A percentile compares a stretch with the other conserved stretches of the same genome.
Conservation (phyloP, 257 asterid species). For the Verbascum thapsus region DNA sequence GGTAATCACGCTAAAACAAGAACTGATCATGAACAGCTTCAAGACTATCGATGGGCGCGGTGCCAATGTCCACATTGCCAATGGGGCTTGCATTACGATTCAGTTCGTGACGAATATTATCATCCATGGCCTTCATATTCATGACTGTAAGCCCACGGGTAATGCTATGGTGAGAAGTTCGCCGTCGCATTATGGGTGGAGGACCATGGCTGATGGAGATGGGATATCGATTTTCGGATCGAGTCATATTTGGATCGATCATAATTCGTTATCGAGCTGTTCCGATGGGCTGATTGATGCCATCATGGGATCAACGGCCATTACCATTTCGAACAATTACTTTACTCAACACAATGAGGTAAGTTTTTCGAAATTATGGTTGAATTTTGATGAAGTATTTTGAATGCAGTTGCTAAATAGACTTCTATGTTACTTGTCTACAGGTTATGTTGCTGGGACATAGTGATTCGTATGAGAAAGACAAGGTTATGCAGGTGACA, state of each 20-base stretch:
- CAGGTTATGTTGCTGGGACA: conserved; percentile 57
- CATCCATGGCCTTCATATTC: conserved; percentile 52
- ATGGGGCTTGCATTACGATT: conserved; percentile 49
- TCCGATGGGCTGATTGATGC: conserved; percentile 52
- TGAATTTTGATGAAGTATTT: not conserved
- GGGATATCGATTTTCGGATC: conserved; percentile 47
- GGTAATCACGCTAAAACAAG: conserved; percentile 50
- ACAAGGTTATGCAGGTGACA: conserved; percentile 53
- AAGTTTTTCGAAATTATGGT: not conserved
- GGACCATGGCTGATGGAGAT: conserved; percentile 52
- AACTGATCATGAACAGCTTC: conserved; percentile 52
- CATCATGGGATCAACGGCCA: conserved; percentile 55
- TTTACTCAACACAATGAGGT: conserved; percentile 55
- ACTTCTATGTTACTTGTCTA: too few species aligned
- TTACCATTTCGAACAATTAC: conserved; percentile 55
- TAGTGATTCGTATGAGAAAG: conserved; percentile 41
- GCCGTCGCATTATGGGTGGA: conserved; percentile 42
- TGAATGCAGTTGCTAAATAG: not conserved
- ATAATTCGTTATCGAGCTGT: conserved; percentile 50
- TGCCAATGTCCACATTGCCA: conserved; percentile 49
- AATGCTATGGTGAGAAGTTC: conserved; percentile 54
- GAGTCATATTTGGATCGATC: conserved; percentile 53
- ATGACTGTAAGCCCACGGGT: conserved; percentile 52
- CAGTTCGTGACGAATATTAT: conserved; percentile 45
- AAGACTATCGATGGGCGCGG: conserved; percentile 61